Base-by-base conservation (phyloP, 2,329 filamentous ascomycete species). In the Clonostachys rhizophaga region DNA sequence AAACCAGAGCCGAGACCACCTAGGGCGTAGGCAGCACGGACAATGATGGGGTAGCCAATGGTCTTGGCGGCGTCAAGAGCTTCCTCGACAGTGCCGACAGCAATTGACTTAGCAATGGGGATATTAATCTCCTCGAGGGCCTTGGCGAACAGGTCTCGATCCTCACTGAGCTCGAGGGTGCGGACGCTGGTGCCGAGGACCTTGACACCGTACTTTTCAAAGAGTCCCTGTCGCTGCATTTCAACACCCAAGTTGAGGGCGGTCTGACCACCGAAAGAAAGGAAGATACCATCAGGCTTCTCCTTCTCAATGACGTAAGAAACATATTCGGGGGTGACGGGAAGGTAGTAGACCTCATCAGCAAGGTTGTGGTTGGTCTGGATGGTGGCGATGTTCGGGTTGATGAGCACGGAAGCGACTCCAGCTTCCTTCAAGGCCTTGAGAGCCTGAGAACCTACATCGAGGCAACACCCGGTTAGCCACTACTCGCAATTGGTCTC, bases 301-400 rank as follows among this genome's bases (percentile, higher is more conserved):
- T 97, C 94, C 62, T 88, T 86, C 76, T 97, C 91, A 66, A 99
- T 97, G 52, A 99, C 92, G 70, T 97, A 92, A 61, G 87, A 87
- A 64, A 96, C 91, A 72, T 97, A 99, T 79, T 97, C 92, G 54
- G 92, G 88, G 16, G 94, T 99, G 60, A 99, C 91, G 48, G 94
- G 94, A 36, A 97, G 86, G 71, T 96, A 97, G 79, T 97, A 97
- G 62, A 97, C 88, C 74, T 97, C 91, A 65, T 97, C 92, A 62
- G 91, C 91, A 64, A 97, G 87, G 61, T 87, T 86, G 78, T 97
- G 92, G 68, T 95, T 91, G 58, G 92, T 97, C 74, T 97, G 92
- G 63, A 97, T 97, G 49, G 94, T 97, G 50, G 92, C 92, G 66
- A 97, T 97, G 68, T 97, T 97, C 60, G 92, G 92, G 72, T 97